phyloP scores from a whole-genome alignment of 2,329 filamentous ascomycete species.

The Fusarium buxicola region DNA sequence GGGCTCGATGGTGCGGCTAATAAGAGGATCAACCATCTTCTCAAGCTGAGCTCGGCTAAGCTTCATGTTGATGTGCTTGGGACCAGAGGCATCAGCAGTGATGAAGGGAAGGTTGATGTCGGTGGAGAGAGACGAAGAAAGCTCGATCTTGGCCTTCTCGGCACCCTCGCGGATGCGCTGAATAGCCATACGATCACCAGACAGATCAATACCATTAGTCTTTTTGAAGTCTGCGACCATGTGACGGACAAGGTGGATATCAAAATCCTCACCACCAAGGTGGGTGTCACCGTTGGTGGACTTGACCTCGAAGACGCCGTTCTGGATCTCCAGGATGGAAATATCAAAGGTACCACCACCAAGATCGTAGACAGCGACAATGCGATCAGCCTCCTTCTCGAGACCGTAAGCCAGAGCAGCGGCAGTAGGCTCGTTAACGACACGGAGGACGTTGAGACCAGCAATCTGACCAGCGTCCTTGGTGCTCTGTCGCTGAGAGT shows the following conservation, averaged over 20 bases:
- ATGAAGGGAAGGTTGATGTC: constrained; percentile 99
- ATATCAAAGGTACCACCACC: constrained; percentile 99
- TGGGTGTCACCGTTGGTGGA: constrained; percentile 99
- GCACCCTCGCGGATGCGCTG: constrained; percentile 98
- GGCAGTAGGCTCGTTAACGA: constrained; percentile 97
- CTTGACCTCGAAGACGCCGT: constrained; percentile 98
- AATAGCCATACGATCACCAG: constrained; percentile 95
- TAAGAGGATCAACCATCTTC: constrained; percentile 89
- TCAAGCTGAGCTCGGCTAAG: constrained; percentile 93
- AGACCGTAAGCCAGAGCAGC: constrained; percentile 96
- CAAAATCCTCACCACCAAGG: constrained; percentile 97
- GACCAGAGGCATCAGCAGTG: constrained; percentile 92
- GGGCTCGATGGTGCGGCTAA: constrained; percentile 86
- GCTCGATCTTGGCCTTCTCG: constrained; percentile 99
- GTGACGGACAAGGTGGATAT: constrained; percentile 93
- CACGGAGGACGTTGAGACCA: constrained; percentile 95
- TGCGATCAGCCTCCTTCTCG: constrained; percentile 90
- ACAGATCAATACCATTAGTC: constrained; percentile 90
- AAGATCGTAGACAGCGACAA: constrained; percentile 97
- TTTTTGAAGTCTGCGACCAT: constrained; percentile 97
- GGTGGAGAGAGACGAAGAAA: constrained; percentile 93
- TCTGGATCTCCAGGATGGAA: constrained; percentile 96
- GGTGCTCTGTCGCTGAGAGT: constrained; percentile 96
- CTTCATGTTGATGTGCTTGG: constrained; percentile 98
- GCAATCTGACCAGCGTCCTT: constrained; percentile 98